These are phyloP conservation scores for Chimonanthus praecox DNA, from an alignment of 164 flowering plant species.

Conservation along the genomic window DNA sequence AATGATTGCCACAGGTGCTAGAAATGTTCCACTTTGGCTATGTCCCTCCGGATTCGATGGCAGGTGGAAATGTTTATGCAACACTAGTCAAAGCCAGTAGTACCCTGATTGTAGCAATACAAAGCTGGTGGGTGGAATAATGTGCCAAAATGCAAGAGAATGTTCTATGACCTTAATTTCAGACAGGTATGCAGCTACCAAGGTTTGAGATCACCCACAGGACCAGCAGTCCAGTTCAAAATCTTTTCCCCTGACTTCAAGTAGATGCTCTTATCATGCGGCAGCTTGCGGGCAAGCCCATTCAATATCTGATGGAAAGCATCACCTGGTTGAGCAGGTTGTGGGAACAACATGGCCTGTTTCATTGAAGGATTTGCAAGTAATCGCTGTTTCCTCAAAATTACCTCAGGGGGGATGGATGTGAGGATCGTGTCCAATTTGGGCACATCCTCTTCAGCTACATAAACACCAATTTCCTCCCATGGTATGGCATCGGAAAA, in stretches of 20 bases:
- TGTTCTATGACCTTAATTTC: neutral
- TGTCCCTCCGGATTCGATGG: neutral
- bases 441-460: constrained; percentile 82
- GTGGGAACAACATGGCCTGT: constrained; percentile 85
- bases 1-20: neutral
- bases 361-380: constrained; percentile 91
- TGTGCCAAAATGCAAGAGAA: no score
- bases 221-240: constrained; percentile 89
- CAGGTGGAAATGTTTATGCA: neutral
- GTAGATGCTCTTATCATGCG: constrained; percentile 50
- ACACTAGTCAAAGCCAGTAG: neutral
- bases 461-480: constrained; percentile 92
- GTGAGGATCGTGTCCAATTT: constrained; percentile 83
- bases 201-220: constrained; percentile 48
- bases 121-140: neutral
- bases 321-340: constrained; percentile 83
- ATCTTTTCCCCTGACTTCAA: constrained; percentile 52
- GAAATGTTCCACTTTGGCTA: neutral
- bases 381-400: constrained; percentile 75
- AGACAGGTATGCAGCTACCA: constrained; percentile 26
- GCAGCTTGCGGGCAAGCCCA: constrained; percentile 83
- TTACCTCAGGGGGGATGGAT: constrained; percentile 72
- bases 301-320: constrained; percentile 91
- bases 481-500: constrained; percentile 97
- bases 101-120: neutral